A percentile compares a stretch with the other conserved stretches of the same genome.
Evolutionary conservation across 2,329 filamentous ascomycete species (phyloP).

Genomic region (Colletotrichum spaethianum): DNA sequence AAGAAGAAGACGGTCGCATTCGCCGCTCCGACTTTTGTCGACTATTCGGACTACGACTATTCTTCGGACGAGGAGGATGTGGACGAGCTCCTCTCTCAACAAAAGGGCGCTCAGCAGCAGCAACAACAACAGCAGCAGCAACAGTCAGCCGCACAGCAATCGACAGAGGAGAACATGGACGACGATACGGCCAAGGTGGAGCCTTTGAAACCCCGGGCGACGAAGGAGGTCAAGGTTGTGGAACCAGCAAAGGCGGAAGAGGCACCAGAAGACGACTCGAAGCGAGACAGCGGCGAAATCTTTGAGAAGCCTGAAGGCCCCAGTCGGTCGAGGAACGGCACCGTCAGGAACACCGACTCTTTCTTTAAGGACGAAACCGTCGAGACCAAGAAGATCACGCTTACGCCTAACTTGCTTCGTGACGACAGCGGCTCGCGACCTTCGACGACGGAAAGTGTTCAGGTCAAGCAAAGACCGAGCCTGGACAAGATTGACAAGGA

Average conservation of each 20-base stretch:
- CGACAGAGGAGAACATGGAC: conserved; percentile 52
- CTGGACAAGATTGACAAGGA: conserved; percentile 78
- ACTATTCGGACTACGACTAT: conserved; percentile 89
- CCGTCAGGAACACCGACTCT: conserved; percentile 91
- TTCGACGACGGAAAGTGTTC: conserved; percentile 70
- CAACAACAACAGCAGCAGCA: conserved; percentile 50
- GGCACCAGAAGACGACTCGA: conserved; percentile 52
- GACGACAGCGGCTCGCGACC: conserved; percentile 76
- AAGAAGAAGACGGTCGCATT: conserved; percentile 93
- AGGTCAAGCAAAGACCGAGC: conserved; percentile 72
- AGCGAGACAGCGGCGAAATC: conserved; percentile 76
- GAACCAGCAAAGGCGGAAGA: conserved; percentile 49
- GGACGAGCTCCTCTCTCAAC: conserved; percentile 60
- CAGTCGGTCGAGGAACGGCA: conserved; percentile 84
- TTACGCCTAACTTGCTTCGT: conserved; percentile 91
- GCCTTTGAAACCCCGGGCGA: conserved; percentile 64
- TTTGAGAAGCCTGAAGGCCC: conserved; percentile 69
- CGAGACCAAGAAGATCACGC: conserved; percentile 96
- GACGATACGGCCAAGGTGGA: conserved; percentile 71
- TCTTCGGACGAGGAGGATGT: conserved; percentile 82
- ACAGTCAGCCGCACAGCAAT: conserved; percentile 46
- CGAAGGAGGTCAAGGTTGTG: conserved; percentile 57
- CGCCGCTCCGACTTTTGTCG: conserved; percentile 86
- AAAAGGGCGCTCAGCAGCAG: conserved; percentile 50
- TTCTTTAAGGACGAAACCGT: conserved; percentile 97